phyloP scores from a whole-genome alignment of 2,329 filamentous ascomycete species.

The Iodosphaeria phyllophila region DNA sequence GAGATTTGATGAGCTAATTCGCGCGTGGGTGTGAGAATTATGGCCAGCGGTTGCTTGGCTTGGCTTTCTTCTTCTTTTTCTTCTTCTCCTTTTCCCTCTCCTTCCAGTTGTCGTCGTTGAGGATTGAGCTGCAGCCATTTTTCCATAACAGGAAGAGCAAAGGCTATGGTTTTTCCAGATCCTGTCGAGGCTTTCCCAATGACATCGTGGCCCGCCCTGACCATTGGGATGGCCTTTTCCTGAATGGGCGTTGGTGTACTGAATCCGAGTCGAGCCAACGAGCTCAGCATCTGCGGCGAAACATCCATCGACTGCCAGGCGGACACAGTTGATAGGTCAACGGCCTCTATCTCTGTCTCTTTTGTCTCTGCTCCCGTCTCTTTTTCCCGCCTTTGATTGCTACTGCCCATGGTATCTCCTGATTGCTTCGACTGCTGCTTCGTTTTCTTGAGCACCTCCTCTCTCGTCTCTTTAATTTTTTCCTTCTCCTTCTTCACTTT shows the following conservation, averaged over 20 bases:
- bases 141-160: slow-evolving; percentile 84
- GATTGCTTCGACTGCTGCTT: slow-evolving; percentile 11
- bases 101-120: no score
- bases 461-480: slow-evolving; percentile 8
- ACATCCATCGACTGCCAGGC: slow-evolving; percentile 62
- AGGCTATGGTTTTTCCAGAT: slow-evolving; percentile 91
- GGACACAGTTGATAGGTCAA: slow-evolving; percentile 49
- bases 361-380: slow-evolving; percentile 10
- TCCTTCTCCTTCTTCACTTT: slow-evolving; percentile 11
- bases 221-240: slow-evolving; percentile 57
- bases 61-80: slow-evolving; percentile 11
- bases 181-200: slow-evolving; percentile 93
- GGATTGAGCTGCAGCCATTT: slow-evolving; percentile 42
- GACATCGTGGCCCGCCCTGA: slow-evolving; percentile 70
- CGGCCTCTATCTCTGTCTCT: slow-evolving; percentile 25
- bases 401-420: slow-evolving; percentile 11
- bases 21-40: slow-evolving; percentile 80
- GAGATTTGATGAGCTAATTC: slow-evolving; percentile 86
- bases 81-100: no score
- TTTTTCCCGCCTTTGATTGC: slow-evolving; percentile 8
- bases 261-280: slow-evolving; percentile 67
- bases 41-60: slow-evolving; percentile 40
- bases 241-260: slow-evolving; percentile 70
- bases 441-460: slow-evolving; percentile 9
- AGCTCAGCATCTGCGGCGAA: slow-evolving; percentile 50